Conservation (phyloP, 768 basidiomycete genomes). For the Boletus patriciae region DNA sequence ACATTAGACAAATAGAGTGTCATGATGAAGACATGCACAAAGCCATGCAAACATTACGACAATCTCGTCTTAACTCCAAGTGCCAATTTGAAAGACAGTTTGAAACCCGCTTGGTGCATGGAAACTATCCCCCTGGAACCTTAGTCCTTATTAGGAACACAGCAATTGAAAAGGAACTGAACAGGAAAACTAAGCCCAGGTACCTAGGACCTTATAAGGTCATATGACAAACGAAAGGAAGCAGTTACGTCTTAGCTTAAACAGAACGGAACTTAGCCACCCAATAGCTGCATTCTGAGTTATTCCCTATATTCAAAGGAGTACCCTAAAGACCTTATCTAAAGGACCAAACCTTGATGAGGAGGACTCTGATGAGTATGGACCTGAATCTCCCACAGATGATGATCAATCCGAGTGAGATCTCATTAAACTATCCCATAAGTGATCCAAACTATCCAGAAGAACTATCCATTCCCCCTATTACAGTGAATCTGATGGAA, state of each 20-base stretch:
- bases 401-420: no score
- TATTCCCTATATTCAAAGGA: neutral
- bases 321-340: no score
- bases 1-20: neutral
- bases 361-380: no score
- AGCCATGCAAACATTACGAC: neutral
- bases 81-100: neutral
- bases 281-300: neutral
- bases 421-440: no score
- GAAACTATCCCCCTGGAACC: neutral
- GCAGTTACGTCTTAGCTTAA: neutral
- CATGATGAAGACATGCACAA: neutral
- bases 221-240: neutral
- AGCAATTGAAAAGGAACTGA: neutral
- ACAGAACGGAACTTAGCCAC: neutral
- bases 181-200: neutral
- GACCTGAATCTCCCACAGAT: no score
- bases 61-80: neutral
- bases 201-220: neutral
- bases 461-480: no score
- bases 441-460: no score
- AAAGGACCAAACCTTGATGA: no score
- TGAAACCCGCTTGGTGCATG: neutral
- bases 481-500: no score
- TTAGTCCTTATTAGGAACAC: neutral